Evolutionary conservation across 306 rosid species (phyloP).

Genomic region (Sicyos baderoa): DNA sequence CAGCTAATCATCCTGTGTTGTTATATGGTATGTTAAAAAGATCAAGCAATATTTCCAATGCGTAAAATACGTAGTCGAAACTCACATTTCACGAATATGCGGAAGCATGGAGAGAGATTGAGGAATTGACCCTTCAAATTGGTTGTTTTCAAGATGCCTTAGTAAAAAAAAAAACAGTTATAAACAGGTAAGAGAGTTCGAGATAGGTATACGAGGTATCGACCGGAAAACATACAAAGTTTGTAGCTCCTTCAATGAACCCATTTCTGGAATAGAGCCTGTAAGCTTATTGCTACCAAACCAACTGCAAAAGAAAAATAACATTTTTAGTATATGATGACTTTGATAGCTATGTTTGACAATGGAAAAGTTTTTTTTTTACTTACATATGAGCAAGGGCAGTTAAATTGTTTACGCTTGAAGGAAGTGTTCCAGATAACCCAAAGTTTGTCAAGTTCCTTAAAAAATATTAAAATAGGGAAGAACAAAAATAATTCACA

Average conservation of each 20-base stretch:
- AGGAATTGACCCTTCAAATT: conserved; percentile 59
- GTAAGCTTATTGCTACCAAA: conserved; percentile 56
- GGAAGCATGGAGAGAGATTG: conserved; percentile 40
- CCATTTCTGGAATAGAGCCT: conserved; percentile 63
- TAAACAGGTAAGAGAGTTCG: not conserved
- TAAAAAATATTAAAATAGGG: conserved; percentile 19
- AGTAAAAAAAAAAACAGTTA: conserved; percentile 10
- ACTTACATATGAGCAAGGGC: conserved; percentile 60
- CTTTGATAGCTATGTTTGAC: not conserved
- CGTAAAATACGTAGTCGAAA: not conserved
- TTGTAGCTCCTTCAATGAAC: conserved; percentile 41
- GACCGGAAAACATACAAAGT: conserved; percentile 48
- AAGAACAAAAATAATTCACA: not conserved
- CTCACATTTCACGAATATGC: conserved; percentile 60
- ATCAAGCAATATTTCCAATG: not conserved
- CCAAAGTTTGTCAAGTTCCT: conserved; percentile 62
- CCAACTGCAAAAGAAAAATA: conserved; percentile 44
- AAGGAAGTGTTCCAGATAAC: conserved; percentile 50
- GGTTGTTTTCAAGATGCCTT: conserved; percentile 82
- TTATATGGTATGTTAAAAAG: not conserved
- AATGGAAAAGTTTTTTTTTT: not conserved
- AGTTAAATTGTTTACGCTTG: conserved; percentile 41
- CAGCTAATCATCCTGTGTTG: not conserved
- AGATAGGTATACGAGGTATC: conserved; percentile 3
- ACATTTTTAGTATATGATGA: conserved; percentile 7